Evolutionary conservation across 768 basidiomycete species (phyloP).

Genomic region (Tylopilus vinaceipallidus): DNA sequence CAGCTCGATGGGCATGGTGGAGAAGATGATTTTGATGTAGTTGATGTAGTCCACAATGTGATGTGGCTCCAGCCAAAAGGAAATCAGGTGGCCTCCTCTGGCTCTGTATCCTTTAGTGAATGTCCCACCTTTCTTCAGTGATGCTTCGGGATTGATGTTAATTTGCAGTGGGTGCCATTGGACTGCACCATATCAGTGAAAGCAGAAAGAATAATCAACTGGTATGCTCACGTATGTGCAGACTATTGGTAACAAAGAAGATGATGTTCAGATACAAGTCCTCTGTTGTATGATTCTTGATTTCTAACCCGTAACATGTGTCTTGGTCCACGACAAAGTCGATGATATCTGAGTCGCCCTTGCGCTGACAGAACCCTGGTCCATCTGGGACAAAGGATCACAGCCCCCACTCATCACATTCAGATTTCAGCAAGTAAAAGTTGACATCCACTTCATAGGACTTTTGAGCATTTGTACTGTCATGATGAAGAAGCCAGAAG

Average conservation of each 20-base stretch:
- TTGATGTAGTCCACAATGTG: not conserved
- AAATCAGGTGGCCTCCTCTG: not conserved
- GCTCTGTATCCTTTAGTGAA: not conserved
- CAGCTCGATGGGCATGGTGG: not conserved
- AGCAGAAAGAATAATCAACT: not conserved
- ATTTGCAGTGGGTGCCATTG: not conserved
- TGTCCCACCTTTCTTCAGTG: not conserved
- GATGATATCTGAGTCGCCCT: not conserved
- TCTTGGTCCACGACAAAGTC: not conserved
- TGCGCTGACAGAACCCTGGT: not conserved
- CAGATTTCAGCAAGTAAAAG: not conserved
- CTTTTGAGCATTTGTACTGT: not conserved
- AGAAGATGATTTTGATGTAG: not conserved
- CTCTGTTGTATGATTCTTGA: conserved; percentile 5
- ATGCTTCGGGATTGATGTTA: no score
- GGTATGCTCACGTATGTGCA: not conserved
- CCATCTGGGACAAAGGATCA: no score
- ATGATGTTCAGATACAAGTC: not conserved
- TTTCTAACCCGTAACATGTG: not conserved
- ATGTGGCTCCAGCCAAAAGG: not conserved
- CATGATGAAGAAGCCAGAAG: not conserved
- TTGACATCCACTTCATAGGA: not conserved
- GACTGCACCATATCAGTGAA: not conserved
- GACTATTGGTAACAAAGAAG: not conserved
- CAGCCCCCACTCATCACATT: no score